phyloP scores from a whole-genome alignment of 768 basidiomycete genomes.

The Suillus decipiens region DNA sequence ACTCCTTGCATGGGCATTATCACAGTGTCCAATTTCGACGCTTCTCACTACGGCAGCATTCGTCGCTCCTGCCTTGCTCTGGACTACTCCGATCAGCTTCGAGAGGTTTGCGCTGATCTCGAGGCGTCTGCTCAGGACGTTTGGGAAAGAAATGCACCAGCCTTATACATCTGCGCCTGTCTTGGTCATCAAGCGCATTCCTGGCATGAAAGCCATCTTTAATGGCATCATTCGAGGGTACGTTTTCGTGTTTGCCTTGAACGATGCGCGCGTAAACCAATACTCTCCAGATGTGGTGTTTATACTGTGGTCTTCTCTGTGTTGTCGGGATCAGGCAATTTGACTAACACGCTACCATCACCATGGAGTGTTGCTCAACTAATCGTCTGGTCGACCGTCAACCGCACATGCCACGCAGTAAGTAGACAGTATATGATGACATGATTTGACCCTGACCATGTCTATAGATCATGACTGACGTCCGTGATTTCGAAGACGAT shows the following conservation, averaged over 20 bases:
- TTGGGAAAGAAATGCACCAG: background rate
- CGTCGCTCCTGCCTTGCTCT: background rate
- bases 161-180: background rate
- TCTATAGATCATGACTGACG: background rate
- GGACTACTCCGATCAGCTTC: background rate
- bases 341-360: background rate
- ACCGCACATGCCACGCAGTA: background rate
- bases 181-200: background rate
- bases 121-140: background rate
- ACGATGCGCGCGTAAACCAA: background rate
- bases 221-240: slow-evolving; percentile 1
- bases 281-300: background rate
- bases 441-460: background rate
- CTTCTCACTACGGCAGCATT: background rate
- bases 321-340: background rate
- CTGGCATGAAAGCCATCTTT: background rate
- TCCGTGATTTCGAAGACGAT: background rate
- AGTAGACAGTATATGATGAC: background rate
- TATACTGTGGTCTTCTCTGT: background rate
- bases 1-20: background rate
- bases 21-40: background rate
- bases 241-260: background rate
- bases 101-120: background rate
- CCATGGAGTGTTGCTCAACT: background rate
- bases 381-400: background rate